A percentile compares a stretch with the other conserved stretches of the same genome.
phyloP scores from a whole-genome alignment of 257 asterid species.

The Salvia splendens region DNA sequence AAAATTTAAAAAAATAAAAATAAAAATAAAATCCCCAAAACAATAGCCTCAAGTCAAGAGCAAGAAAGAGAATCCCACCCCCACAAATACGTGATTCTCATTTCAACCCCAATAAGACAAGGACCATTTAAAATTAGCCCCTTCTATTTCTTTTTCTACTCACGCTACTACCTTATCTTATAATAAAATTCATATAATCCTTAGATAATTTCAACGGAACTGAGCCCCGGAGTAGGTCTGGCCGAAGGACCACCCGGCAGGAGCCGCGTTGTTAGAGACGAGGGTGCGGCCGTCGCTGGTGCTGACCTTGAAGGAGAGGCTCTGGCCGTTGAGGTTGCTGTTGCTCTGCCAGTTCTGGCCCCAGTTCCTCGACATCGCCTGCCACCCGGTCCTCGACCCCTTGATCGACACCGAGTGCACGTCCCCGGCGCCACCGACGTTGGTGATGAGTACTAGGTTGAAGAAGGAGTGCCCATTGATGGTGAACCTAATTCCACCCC shows the following conservation, averaged over 20 bases:
- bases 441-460: constrained; percentile 77
- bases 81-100: constrained; percentile 36
- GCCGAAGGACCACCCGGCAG: constrained; percentile 78
- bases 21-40: background rate
- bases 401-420: constrained; percentile 72
- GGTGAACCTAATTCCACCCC: constrained; percentile 87
- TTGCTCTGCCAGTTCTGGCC: constrained; percentile 95
- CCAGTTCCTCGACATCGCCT: constrained; percentile 87
- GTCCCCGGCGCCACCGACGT: constrained; percentile 91
- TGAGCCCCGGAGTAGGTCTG: constrained; percentile 84
- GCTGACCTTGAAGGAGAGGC: constrained; percentile 80
- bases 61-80: constrained; percentile 30
- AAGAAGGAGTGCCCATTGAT: constrained; percentile 86
- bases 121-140: constrained; percentile 56
- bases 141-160: constrained; percentile 22
- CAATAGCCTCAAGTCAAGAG: constrained; percentile 34
- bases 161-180: constrained; percentile 29
- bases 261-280: constrained; percentile 68
- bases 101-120: constrained; percentile 25
- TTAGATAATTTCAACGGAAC: constrained; percentile 38
- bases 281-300: constrained; percentile 73
- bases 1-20: background rate
- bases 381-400: constrained; percentile 83
- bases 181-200: background rate
- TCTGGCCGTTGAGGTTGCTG: constrained; percentile 67